Base-by-base conservation (phyloP, 2,329 filamentous ascomycete species). In the Trichoderma sp. region DNA sequence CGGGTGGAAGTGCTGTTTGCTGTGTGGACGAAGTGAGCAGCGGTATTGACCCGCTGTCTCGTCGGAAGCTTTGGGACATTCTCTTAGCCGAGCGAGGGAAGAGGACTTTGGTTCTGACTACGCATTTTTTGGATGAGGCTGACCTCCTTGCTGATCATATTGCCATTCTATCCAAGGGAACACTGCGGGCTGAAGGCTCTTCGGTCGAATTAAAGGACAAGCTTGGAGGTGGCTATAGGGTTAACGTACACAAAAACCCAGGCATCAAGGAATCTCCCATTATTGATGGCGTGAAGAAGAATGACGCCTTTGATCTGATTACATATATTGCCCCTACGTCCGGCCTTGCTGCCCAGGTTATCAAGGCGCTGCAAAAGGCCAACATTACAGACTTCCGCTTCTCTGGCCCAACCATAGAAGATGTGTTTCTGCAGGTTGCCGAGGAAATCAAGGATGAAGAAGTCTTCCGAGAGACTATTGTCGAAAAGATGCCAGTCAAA, bases 11-110 rank as follows among this genome's bases (percentile, higher is more conserved):
- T 71, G 89, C 89, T 28, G 90, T 97, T 0, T 97, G 94, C 80
- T 96, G 93, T 75, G 89, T 97, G 6, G 94, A 97, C 73, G 95
- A 97, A 79, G 93, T 97, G 16, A 94, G 91, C 49, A 94, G 91
- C 70, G 95, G 94, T 16, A 85, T 97, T 24, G 94, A 97, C 76
- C 94, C 95, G 0, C 82, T 97, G 1, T 94, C 91, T 24, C 86
- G 95, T 66, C 84, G 94, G 32, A 97, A 97, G 80, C 92, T 97
- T 28, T 97, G 94, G 94, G 93, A 97, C 73, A 97, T 97, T 70
- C 83, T 97, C 26, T 83, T 97, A 14, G 91, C 91, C 1, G 94
- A 97, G 78, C 88, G 94, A 68, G 94, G 93, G 24, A 85, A 85
- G 70, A 85, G 94, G 52, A 97, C 94, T 0, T 91, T 97, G 74